Base-by-base conservation (phyloP, 305 asterid genomes). In the Vinca major region DNA sequence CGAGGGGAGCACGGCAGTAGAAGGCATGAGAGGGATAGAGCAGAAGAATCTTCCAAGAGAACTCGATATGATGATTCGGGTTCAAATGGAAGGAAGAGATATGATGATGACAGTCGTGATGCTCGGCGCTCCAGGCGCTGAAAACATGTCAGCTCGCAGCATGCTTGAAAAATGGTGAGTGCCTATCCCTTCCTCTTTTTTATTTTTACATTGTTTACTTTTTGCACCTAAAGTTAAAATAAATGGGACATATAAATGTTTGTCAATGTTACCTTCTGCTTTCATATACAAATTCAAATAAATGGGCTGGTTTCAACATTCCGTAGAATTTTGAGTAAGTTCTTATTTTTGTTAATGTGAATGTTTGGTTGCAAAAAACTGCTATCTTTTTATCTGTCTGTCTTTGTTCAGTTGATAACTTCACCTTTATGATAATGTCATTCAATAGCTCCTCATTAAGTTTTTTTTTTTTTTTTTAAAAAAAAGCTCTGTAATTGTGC, bases 61-160 rank as follows among this genome's bases (percentile, higher is more conserved):
- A 75, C 71, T 62, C 81, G 83, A 66, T 67, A 82, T 68, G 91
- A 88, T 58, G 98, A 85, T 69, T 82, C 48, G 7, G 86, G 71
- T 41, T 84, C 87, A 67, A 67, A 81, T 67, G 85, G 86, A 33
- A 73, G 83, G 45, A 81, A 76, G 75, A 85, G 82, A 72, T 74
- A 71, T 39, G 82, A 80, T 54, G 87, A 81, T 71, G 95, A 80
- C 53, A 80, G 80, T 75, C 62, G 77, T 73, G 89, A 78, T 33
- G 90, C 81, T 40, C 77, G 82, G 77, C 75, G 78, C 55, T 70
- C 88, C 17, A 72, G 86, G 65, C 84, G 61, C 56, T 76, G 83
- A 68, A 69, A 67, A 37, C 65, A 40, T 54, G 66, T 26, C 33
- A 26, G 53, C 17, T 44, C 4, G 1, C 7, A 20, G 11, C 55